Percentiles rank a stretch among this genome's conserved stretches.
Evolutionary conservation across 441 rosid species (phyloP).

Genomic region (Eruca vesicaria): DNA sequence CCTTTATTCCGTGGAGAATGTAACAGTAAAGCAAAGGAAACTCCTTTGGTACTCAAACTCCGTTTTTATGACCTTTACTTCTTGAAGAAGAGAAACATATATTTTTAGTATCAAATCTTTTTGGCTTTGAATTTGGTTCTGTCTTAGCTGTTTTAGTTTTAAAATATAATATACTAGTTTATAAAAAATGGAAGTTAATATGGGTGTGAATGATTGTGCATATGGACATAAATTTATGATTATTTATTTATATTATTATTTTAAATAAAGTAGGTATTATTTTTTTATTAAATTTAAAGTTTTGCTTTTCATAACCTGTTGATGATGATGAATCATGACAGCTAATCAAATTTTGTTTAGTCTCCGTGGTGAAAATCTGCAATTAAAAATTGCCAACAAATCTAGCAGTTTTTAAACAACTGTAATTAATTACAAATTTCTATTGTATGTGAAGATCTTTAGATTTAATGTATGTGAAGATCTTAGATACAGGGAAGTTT

Average conservation of each 20-base stretch:
- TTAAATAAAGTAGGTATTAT: conserved; percentile 1
- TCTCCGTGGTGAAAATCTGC: conserved; percentile 14
- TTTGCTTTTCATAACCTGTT: conserved; percentile 15
- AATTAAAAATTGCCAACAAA: conserved; percentile 7
- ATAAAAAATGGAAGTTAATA: not conserved
- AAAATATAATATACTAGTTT: not conserved
- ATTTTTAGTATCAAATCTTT: conserved; percentile 1
- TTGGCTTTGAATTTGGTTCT: conserved; percentile 21
- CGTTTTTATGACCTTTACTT: conserved; percentile 22
- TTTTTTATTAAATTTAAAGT: not conserved
- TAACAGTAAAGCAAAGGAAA: conserved; percentile 29
- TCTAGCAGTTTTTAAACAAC: not conserved
- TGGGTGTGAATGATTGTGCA: conserved; percentile 17
- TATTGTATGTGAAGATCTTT: not conserved
- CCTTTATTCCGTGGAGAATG: conserved; percentile 27
- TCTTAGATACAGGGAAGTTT: not conserved
- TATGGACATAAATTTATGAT: conserved; percentile 4
- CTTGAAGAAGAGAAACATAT: conserved; percentile 25
- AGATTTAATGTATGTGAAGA: not conserved
- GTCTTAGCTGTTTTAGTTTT: conserved; percentile 30
- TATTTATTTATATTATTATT: not conserved
- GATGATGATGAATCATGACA: conserved; percentile 31
- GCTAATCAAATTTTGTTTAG: conserved; percentile 15
- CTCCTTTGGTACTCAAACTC: not conserved
- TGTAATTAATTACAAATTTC: not conserved